Evolutionary conservation across 352 stramenopile genomes (phyloP), one percentile per base, ranked within the genome.

Genomic region (Pythium myriotylum): DNA sequence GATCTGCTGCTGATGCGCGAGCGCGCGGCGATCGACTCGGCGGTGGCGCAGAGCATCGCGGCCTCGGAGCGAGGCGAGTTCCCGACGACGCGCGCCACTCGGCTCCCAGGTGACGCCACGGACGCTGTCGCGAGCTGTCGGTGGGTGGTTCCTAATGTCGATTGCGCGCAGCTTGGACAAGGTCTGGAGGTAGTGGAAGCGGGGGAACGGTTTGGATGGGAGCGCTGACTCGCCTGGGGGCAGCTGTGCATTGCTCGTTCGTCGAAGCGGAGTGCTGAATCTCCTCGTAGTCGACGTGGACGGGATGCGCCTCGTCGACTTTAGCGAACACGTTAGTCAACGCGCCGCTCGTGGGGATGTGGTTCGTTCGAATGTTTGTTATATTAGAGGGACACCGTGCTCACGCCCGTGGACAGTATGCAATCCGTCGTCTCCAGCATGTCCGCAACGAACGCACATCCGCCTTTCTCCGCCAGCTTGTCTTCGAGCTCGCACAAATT

Each of bases 1-100:
- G 79, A 89, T 37, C 24, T 89, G 53, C 61, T 89, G 35, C 70
- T 89, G n/a, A 50, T 68, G 20, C 74, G 79, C 5, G 79, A 86
- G 43, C 60, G 73, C 24, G 60, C 85, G 26, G 54, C 67, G 17
- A 65, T 86, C 14, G 73, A 84, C 20, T 65, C 67, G n/a, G 39
- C 59, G 22, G 71, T 85, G 14, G 79, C 77, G 46, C 64, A 66
- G 4, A 73, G 85, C 53, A 81, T 89, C 35, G 53, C 59, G 12
- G 70, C 54, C 40, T 77, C 84, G 57, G 73, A 86, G 51, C 62
- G 68, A 35, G 77, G 79, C 3, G 60, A 73, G 41, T 86, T 86
- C 63, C 77, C 79, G 27, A 43, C 47, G 5, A 54, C 76, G 49
- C 77, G 76, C n/a, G 37, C 75, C 42, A 86, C 79, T 10, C 53